Evolutionary conservation across 768 basidiomycete genomes (phyloP).

Genomic region (Coprinellus aureogranulatus): DNA sequence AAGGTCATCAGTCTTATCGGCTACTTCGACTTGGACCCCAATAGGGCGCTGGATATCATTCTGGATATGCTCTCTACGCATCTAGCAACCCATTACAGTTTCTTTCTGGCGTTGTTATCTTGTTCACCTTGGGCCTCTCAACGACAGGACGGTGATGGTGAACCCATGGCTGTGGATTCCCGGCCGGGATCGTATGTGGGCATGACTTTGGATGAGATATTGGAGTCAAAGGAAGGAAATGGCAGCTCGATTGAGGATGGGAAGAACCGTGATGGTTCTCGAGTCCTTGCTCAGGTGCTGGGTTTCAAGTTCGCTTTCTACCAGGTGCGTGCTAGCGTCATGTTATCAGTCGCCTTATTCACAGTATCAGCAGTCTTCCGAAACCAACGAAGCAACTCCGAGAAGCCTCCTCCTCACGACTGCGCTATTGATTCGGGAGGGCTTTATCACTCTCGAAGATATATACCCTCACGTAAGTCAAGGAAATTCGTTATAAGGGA

Average conservation of each 20-base stretch:
- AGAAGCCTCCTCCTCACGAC: slow-evolving; percentile 77
- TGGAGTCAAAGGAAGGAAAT: slow-evolving; percentile 50
- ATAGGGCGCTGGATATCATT: slow-evolving; percentile 88
- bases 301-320: slow-evolving; percentile 98
- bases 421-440: slow-evolving; percentile 86
- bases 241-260: slow-evolving; percentile 6
- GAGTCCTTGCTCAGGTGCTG: slow-evolving; percentile 83
- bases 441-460: slow-evolving; percentile 83
- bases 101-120: slow-evolving; percentile 84
- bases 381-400: slow-evolving; percentile 60
- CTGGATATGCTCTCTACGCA: slow-evolving; percentile 87
- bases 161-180: slow-evolving; percentile 36
- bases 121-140: slow-evolving; percentile 83
- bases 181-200: slow-evolving; percentile 45
- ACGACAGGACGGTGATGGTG: slow-evolving; percentile 18
- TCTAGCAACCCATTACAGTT: slow-evolving; percentile 76
- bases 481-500: background rate
- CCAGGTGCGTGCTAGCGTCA: slow-evolving; percentile 52
- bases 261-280: slow-evolving; percentile 38
- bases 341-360: slow-evolving; percentile 10
- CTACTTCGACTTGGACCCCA: slow-evolving; percentile 95
- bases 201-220: slow-evolving; percentile 66
- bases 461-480: slow-evolving; percentile 84
- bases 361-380: slow-evolving; percentile 41
- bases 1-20: slow-evolving; percentile 87